Base-by-base conservation (phyloP, 148 eudicot genomes). In the Drosera capensis region DNA sequence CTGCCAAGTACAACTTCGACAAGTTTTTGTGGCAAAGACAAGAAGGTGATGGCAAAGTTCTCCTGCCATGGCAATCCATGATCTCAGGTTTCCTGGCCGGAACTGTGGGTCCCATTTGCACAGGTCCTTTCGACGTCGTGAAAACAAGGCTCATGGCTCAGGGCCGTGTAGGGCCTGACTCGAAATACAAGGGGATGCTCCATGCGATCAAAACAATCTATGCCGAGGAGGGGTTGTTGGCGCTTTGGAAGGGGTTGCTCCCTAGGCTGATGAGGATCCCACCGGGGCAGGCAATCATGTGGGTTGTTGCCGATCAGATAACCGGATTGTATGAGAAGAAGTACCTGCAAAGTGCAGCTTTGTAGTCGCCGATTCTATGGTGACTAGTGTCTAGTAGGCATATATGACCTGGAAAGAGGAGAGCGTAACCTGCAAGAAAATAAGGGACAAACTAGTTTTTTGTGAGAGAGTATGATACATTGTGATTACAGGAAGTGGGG, bases 201-300 rank as follows among this genome's bases (percentile, higher is more conserved):
- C 94, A 84, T 49, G 84, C 92, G 0, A 88, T 88, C 50, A 39
- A 38, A 41, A 83, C 79, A 8, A 88, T 88, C 41, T 73, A 73
- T 54, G 64, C 58, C 0, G 97, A 88, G 54, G 97, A 88, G 68
- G 97, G 97, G 43, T 44, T 88, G 45, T 66, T 52, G 25, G 80
- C 94, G 5, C 51, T 88, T 59, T 88, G 97, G 97, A 88, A 66
- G 61, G 97, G 97, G 20, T 67, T 88, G 30, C 55, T 88, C 46
- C 97, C 97, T 0, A 57, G 97, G 61, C 69, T 88, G 12, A 83
- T 84, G 97, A 73, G 97, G 73, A 88, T 88, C 43, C 97, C 97
- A 7, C 97, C 97, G 0, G 97, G 97, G 2, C 97, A 88, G 75
- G 97, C 97, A 31, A 88, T 88, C 46, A 75, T 84, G 97, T 88